These are phyloP conservation scores for Flammula alnicola DNA, from an alignment of 1,284 basidiomycete genomes.

Conservation along the genomic window DNA sequence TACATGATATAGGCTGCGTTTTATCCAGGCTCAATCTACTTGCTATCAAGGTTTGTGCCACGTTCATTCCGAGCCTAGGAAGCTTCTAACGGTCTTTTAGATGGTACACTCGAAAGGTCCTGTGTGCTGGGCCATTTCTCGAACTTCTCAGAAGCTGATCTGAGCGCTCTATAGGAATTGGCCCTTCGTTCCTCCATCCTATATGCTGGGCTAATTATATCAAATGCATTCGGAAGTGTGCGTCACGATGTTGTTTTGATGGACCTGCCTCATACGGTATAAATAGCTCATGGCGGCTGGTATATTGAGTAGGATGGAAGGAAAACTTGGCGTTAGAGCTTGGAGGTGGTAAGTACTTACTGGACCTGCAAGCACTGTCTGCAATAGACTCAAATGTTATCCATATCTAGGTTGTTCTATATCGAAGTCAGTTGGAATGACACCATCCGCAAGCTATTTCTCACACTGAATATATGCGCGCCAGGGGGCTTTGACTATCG, in stretches of 20 bases:
- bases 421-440: slow-evolving; percentile 59
- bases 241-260: slow-evolving; percentile 25
- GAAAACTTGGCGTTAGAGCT: slow-evolving; percentile 63
- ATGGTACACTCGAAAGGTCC: slow-evolving; percentile 70
- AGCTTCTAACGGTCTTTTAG: too few species aligned
- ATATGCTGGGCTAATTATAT: slow-evolving; percentile 66
- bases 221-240: slow-evolving; percentile 76
- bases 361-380: background rate
- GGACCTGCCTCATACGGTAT: background rate
- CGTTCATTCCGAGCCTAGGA: too few species aligned
- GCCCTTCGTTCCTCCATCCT: slow-evolving; percentile 72
- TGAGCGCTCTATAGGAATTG: too few species aligned
- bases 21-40: slow-evolving; percentile 63
- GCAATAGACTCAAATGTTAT: background rate
- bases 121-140: too few species aligned
- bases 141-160: too few species aligned
- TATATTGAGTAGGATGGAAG: slow-evolving; percentile 72
- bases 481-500: slow-evolving; percentile 56
- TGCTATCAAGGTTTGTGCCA: too few species aligned
- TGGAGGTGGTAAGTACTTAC: slow-evolving; percentile 64
- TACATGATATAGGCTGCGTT: too few species aligned
- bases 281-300: slow-evolving; percentile 68
- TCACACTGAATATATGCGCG: slow-evolving; percentile 2
- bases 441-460: too few species aligned
- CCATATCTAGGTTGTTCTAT: slow-evolving; percentile 56